These are phyloP conservation scores for Berberis thunbergii DNA, from an alignment of 164 flowering plant genomes.

Conservation along the genomic window DNA sequence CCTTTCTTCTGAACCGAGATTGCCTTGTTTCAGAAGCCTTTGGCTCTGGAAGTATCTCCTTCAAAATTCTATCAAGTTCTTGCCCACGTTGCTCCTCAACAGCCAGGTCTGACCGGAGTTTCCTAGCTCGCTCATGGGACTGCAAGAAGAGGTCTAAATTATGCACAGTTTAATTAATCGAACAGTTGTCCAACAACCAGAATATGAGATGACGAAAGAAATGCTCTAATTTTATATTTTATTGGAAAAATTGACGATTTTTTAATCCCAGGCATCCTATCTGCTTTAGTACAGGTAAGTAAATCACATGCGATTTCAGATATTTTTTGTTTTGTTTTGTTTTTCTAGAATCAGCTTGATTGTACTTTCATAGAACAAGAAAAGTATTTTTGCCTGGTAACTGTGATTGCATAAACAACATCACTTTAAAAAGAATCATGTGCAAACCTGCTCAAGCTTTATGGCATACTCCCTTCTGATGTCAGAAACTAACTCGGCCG, in stretches of 20 bases:
- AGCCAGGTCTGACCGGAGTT: slow-evolving; percentile 66
- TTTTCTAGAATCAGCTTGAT: too few species aligned
- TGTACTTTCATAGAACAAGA: too few species aligned
- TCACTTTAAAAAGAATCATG: background rate
- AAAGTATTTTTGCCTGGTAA: too few species aligned
- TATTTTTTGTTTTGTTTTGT: too few species aligned
- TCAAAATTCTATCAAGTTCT: slow-evolving; percentile 62
- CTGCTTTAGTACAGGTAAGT: too few species aligned
- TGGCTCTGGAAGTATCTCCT: slow-evolving; percentile 63
- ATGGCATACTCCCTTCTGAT: slow-evolving; percentile 57
- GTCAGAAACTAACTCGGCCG: slow-evolving; percentile 49
- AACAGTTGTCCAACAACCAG: too few species aligned
- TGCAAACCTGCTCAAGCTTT: slow-evolving; percentile 59
- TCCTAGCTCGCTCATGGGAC: slow-evolving; percentile 70
- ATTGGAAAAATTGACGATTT: too few species aligned
- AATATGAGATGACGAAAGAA: too few species aligned
- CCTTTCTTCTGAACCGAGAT: slow-evolving; percentile 57
- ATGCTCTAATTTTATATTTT: too few species aligned
- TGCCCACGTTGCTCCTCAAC: slow-evolving; percentile 72
- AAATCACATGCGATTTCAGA: too few species aligned
- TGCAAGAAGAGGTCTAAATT: slow-evolving; percentile 20
- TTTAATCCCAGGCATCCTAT: too few species aligned
- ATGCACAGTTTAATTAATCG: too few species aligned
- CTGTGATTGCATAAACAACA: background rate
- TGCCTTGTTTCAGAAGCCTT: slow-evolving; percentile 27